Conservation (phyloP, 1,284 basidiomycete species). For the Chondrostereum purpureum region DNA sequence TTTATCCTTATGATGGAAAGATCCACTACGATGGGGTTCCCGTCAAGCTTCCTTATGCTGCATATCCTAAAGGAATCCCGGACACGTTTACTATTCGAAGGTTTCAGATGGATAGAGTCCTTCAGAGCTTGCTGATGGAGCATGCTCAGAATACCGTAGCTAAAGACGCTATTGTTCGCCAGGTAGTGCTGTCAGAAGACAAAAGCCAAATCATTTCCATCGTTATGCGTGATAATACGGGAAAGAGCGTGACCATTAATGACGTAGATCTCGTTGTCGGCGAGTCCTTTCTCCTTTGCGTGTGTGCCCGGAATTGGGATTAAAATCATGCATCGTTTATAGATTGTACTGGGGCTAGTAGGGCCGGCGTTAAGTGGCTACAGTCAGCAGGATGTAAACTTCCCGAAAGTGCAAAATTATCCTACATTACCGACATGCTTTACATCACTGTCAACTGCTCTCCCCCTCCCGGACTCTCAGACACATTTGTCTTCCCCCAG, state of each 20-base stretch:
- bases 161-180: background rate
- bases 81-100: conserved; percentile 4
- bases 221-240: background rate
- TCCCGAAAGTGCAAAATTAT: background rate
- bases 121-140: background rate
- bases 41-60: background rate
- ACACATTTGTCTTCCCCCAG: conserved; percentile 2
- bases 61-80: background rate
- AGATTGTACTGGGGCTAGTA: conserved; percentile 9
- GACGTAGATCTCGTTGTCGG: background rate
- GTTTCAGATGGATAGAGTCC: background rate
- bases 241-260: background rate
- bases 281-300: too few relatives aligned
- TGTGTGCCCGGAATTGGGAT: background rate
- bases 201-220: background rate
- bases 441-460: conserved; percentile 8
- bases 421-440: conserved; percentile 6
- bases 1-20: conserved; percentile 3
- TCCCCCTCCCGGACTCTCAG: background rate
- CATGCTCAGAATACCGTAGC: background rate
- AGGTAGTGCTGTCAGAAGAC: background rate
- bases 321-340: background rate
- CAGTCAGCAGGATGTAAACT: conserved; percentile 5
- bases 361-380: conserved; percentile 8
- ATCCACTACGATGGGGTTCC: conserved; percentile 4